Conservation (phyloP, 352 stramenopile genomes). For the Globisporangium mamillatum region DNA sequence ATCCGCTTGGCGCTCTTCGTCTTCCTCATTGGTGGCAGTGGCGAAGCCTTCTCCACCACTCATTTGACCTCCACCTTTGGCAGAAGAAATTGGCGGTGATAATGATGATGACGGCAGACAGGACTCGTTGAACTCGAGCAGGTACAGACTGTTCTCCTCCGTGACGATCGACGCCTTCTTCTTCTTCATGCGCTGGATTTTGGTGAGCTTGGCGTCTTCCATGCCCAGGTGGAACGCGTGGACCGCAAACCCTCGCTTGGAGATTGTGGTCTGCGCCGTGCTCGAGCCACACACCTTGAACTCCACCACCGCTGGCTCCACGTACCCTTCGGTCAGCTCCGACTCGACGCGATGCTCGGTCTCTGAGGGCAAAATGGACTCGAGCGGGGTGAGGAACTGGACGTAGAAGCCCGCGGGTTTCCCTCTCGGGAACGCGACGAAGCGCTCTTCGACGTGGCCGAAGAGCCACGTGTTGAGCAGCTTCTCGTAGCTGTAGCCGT, state of each 20-base stretch:
- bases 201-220: slow-evolving; percentile 30
- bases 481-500: slow-evolving; percentile 19
- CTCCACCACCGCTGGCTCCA: slow-evolving; percentile 30
- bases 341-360: slow-evolving; percentile 13
- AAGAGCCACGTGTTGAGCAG: slow-evolving; percentile 36
- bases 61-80: background rate
- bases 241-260: slow-evolving; percentile 41
- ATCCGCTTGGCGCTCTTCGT: background rate
- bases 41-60: background rate
- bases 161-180: slow-evolving; percentile 32
- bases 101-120: slow-evolving; percentile 2
- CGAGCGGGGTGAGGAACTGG: slow-evolving; percentile 50
- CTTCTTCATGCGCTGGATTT: slow-evolving; percentile 42
- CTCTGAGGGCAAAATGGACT: slow-evolving; percentile 3
- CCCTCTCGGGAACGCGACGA: slow-evolving; percentile 52
- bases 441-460: slow-evolving; percentile 32
- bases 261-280: slow-evolving; percentile 20
- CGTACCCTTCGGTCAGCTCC: slow-evolving; percentile 6
- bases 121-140: slow-evolving; percentile 42
- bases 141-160: slow-evolving; percentile 39
- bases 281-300: slow-evolving; percentile 45
- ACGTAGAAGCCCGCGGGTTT: slow-evolving; percentile 51
- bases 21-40: background rate
- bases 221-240: slow-evolving; percentile 55
- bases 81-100: background rate